Conservation (phyloP, 371 early-diverging fungal genomes). For the Mortierella sp. region DNA sequence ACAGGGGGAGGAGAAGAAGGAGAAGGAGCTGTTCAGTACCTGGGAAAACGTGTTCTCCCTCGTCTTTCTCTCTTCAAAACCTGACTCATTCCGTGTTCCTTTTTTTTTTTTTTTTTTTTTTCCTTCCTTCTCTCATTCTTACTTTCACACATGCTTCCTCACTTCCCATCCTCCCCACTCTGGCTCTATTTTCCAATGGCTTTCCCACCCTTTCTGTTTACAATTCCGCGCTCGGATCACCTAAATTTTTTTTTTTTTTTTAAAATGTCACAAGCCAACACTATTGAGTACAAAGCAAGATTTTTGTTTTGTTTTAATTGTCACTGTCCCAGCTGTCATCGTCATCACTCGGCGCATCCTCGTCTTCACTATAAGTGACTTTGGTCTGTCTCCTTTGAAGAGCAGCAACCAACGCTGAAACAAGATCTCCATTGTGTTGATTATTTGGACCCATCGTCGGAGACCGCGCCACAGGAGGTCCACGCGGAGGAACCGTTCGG, state of each 20-base stretch:
- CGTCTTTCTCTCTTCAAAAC: no score
- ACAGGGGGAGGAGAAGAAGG: no score
- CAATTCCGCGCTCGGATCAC: no score
- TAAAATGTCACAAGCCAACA: no score
- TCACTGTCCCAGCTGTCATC: constrained; percentile 49
- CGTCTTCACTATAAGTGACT: constrained; percentile 49
- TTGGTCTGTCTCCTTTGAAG: constrained; percentile 42
- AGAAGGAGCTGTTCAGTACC: no score
- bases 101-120: background rate
- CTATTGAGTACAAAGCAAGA: no score
- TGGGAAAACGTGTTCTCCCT: no score
- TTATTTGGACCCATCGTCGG: constrained; percentile 11
- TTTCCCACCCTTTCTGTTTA: background rate
- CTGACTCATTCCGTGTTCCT: no score
- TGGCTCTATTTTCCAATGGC: background rate
- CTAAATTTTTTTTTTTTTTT: background rate
- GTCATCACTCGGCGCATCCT: constrained; percentile 21
- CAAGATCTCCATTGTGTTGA: constrained; percentile 48
- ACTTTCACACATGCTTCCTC: background rate
- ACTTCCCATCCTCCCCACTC: background rate
- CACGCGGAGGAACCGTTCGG: constrained; percentile 40
- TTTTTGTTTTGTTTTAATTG: background rate
- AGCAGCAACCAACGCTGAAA: constrained; percentile 44
- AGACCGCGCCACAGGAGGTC: constrained; percentile 7
- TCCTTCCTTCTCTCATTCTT: background rate